These are phyloP conservation scores for Naematelia aurantialba DNA, from an alignment of 768 basidiomycete genomes.

Conservation along the genomic window DNA sequence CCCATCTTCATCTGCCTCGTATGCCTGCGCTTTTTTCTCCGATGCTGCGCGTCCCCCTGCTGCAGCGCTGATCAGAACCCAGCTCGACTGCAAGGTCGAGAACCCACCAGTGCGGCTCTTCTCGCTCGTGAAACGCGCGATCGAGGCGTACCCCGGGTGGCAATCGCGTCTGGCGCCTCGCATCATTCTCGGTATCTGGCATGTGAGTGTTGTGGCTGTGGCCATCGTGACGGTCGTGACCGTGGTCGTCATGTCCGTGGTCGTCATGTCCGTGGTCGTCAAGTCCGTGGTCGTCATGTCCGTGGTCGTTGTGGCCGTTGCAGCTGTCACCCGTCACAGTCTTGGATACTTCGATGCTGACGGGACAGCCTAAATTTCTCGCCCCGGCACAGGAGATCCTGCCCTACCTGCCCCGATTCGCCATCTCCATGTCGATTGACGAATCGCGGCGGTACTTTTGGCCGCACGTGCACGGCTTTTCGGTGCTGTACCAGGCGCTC, in stretches of 20 bases:
- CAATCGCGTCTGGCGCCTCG: conserved; percentile 39
- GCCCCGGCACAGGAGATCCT: conserved; percentile 67
- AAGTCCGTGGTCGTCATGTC: too few species aligned
- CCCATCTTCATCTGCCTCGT: too few species aligned
- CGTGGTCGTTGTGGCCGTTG: too few species aligned
- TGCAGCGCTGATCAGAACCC: conserved; percentile 57
- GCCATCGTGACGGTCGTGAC: neutral
- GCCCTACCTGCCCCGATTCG: conserved; percentile 76
- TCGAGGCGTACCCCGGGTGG: conserved; percentile 54
- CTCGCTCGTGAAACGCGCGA: conserved; percentile 63
- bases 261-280: too few species aligned
- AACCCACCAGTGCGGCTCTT: conserved; percentile 82
- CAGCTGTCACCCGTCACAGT: too few species aligned
- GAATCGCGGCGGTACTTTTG: conserved; percentile 85
- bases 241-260: too few species aligned
- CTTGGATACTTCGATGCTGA: conserved; percentile 56
- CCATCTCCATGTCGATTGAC: conserved; percentile 71
- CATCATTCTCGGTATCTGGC: conserved; percentile 48
- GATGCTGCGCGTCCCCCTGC: conserved; percentile 55
- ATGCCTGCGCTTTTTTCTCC: too few species aligned
- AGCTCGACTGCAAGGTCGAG: conserved; percentile 90
- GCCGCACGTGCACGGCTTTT: conserved; percentile 79
- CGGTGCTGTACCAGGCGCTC: conserved; percentile 70
- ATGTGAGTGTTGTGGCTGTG: conserved; percentile 42
- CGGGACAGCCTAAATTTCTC: conserved; percentile 82